Percentiles rank a stretch among this genome's conserved stretches.
These are phyloP conservation scores for Aspergillus ibericus DNA, from an alignment of 2,329 filamentous ascomycete genomes.

Conservation along the genomic window DNA sequence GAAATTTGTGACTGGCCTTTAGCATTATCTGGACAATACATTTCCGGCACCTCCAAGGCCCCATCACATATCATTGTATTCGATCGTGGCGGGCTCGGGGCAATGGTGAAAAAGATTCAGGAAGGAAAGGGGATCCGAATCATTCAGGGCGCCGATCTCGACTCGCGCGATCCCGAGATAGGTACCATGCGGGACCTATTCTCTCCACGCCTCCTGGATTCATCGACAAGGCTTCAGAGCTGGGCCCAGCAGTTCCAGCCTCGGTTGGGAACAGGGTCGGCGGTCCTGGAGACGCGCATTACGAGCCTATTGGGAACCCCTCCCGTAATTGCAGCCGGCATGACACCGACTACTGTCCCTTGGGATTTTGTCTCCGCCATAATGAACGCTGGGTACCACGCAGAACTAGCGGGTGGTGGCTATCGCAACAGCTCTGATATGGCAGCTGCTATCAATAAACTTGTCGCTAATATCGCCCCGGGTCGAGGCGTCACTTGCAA, in stretches of 20 bases:
- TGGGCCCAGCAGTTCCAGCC: constrained; percentile 95
- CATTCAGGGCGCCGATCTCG: constrained; percentile 16
- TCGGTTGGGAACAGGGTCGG: constrained; percentile 77
- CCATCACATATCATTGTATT: constrained; percentile 19
- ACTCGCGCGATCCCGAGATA: constrained; percentile 16
- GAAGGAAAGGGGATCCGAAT: constrained; percentile 18
- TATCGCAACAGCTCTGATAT: constrained; percentile 50
- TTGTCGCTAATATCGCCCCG: constrained; percentile 67
- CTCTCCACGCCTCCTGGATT: constrained; percentile 11
- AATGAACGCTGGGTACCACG: constrained; percentile 52
- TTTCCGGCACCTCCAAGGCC: not conserved
- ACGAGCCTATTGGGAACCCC: constrained; percentile 80
- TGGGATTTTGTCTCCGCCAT: constrained; percentile 64
- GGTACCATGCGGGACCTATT: constrained; percentile 20
- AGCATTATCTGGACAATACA: constrained; percentile 1
- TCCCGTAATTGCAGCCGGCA: constrained; percentile 86
- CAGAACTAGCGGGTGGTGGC: constrained; percentile 52
- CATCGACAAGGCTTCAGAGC: constrained; percentile 78
- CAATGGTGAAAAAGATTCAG: constrained; percentile 13
- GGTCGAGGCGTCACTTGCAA: constrained; percentile 56
- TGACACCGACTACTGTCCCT: constrained; percentile 86
- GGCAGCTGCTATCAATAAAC: constrained; percentile 47
- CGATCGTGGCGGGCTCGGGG: constrained; percentile 19
- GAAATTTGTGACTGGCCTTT: constrained; percentile 21
- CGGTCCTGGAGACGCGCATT: constrained; percentile 95